These are phyloP conservation scores for Lasiodiplodia hormozganensis DNA, from an alignment of 2,329 filamentous ascomycete species.

Conservation along the genomic window DNA sequence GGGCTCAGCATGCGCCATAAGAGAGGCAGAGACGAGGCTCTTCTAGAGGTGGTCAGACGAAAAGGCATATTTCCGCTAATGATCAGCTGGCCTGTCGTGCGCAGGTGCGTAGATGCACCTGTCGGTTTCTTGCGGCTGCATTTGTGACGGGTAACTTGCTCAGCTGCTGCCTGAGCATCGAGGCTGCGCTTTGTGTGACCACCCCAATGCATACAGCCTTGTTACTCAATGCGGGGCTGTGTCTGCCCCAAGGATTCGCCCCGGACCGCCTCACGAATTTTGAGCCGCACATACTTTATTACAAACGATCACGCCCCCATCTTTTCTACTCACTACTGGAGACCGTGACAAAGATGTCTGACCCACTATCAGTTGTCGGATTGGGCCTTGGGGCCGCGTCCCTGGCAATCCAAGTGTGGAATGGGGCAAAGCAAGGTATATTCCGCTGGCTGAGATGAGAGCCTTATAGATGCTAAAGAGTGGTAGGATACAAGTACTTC, in stretches of 20 bases:
- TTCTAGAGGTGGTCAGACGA: not conserved
- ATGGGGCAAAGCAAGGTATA: not conserved
- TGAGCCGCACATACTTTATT: not conserved
- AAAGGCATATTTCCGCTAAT: not conserved
- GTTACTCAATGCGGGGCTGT: not conserved
- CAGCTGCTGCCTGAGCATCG: not conserved
- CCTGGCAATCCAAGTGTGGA: not conserved
- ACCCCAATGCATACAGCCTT: not conserved
- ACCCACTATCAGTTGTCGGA: not conserved
- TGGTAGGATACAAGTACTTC: not conserved
- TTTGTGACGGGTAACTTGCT: not conserved
- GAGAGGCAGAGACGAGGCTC: not conserved
- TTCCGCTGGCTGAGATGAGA: not conserved
- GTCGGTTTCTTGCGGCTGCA: not conserved
- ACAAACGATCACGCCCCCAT: not conserved
- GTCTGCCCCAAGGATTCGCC: not conserved
- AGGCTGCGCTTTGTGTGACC: not conserved
- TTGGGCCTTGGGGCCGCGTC: not conserved
- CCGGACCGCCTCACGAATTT: not conserved
- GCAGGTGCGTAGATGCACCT: not conserved
- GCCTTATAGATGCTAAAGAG: not conserved
- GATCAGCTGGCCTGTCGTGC: not conserved
- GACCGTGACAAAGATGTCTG: not conserved
- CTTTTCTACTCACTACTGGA: not conserved
- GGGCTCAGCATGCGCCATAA: not conserved